These are phyloP conservation scores for Mrakia gelida DNA, from an alignment of 768 basidiomycete species.

Conservation along the genomic window DNA sequence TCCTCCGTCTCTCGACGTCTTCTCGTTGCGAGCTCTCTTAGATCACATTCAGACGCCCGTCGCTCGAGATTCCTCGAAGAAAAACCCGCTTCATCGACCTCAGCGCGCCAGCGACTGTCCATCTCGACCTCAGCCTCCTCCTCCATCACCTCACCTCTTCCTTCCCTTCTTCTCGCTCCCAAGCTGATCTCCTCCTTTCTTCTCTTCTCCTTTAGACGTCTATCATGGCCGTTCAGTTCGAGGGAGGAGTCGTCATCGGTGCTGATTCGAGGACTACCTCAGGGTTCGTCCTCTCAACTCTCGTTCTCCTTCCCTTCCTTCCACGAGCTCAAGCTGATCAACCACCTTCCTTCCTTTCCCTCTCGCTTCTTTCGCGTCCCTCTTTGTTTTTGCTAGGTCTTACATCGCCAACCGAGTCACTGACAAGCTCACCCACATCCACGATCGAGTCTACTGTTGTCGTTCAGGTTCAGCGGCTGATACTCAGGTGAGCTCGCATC, in stretches of 20 bases:
- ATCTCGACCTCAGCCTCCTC: not conserved
- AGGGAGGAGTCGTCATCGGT: constrained; percentile 89
- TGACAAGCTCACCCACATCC: constrained; percentile 92
- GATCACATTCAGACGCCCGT: not conserved
- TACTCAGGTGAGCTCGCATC: constrained; percentile 58
- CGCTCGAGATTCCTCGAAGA: not conserved
- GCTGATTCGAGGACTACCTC: constrained; percentile 97
- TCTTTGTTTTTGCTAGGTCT: constrained; percentile 47
- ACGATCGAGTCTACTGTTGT: constrained; percentile 99
- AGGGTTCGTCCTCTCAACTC: constrained; percentile 57
- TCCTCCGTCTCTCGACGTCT: not conserved
- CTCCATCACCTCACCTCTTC: not conserved
- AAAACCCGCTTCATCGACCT: not conserved
- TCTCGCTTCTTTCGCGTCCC: not conserved
- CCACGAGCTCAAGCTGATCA: not conserved
- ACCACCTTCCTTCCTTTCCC: not conserved
- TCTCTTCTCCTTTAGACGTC: constrained; percentile 64
- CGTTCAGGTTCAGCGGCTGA: constrained; percentile 96
- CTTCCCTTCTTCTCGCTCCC: not conserved
- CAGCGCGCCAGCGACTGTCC: not conserved
- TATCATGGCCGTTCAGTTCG: constrained; percentile 98
- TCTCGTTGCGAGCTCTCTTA: too few species aligned
- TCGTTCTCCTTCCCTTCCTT: not conserved
- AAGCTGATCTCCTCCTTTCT: not conserved
- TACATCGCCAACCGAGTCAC: constrained; percentile 82